Conservation (phyloP, 306 rosid species). For the Nissolia schottii region DNA sequence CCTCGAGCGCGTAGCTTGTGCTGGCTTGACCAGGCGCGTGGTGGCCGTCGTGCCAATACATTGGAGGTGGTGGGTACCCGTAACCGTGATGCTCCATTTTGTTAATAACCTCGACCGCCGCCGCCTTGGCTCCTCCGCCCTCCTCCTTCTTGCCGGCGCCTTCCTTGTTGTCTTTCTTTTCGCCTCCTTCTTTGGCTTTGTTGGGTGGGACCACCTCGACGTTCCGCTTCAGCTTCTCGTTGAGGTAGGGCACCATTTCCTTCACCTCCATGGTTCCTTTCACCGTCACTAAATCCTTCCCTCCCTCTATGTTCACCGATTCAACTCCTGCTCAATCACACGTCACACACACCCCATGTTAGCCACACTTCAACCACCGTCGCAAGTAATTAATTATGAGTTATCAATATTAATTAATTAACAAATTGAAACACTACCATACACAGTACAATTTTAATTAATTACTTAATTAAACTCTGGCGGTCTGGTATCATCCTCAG, state of each 20-base stretch:
- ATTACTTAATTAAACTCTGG: no score
- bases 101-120: slow-evolving; percentile 45
- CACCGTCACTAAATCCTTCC: slow-evolving; percentile 64
- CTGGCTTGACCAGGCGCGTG: slow-evolving; percentile 50
- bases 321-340: slow-evolving; percentile 53
- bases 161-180: slow-evolving; percentile 32
- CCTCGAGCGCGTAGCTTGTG: slow-evolving; percentile 7
- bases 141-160: slow-evolving; percentile 31
- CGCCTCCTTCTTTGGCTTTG: slow-evolving; percentile 16
- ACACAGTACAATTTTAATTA: no score
- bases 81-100: slow-evolving; percentile 64
- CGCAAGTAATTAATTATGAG: not conserved
- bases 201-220: slow-evolving; percentile 66
- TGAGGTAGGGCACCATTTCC: slow-evolving; percentile 43
- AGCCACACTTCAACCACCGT: not conserved
- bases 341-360: not conserved
- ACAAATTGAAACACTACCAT: no score
- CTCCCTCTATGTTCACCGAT: slow-evolving; percentile 43
- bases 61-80: slow-evolving; percentile 25
- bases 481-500: not conserved
- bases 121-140: slow-evolving; percentile 21
- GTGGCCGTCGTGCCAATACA: slow-evolving; percentile 45
- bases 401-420: not conserved
- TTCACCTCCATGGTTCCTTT: slow-evolving; percentile 61
- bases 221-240: slow-evolving; percentile 42